Base-by-base conservation (phyloP, 2,329 filamentous ascomycete genomes). In the Fusarium falciforme region DNA sequence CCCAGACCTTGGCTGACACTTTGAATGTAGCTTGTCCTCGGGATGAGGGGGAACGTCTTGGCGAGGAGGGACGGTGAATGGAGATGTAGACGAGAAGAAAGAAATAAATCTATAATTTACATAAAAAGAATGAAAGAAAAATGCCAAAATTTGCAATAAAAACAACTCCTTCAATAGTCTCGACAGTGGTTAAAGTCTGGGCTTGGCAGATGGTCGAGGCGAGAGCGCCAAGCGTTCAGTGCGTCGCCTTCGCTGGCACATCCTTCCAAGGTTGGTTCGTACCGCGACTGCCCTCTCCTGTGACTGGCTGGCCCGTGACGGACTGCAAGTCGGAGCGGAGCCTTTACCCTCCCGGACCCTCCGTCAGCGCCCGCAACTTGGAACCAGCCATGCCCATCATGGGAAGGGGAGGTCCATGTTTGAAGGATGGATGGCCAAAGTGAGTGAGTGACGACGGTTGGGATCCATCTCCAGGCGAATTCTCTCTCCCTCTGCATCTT, bases 301-400 rank as follows among this genome's bases (percentile, higher is more conserved):
- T 10, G 25, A 52, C 44, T 52, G 44, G 44, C 44, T 52, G 44
- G 44, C 27, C n/a, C 27, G 47, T 52, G 47, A 52, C 27, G 14
- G 54, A 25, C 20, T 58, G 33, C 31, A 27, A 60, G 17, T 25
- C 20, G 59, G 59, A 73, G 60, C 73, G 71, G 71, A 61, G 71
- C 54, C 61, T 55, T 27, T 27, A 31, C 22, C 29, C 60, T 72
- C 57, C 68, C 71, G 71, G 61, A 36, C 60, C 61, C 64, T 73
- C 60, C 65, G 49, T 36, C 40, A 57, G 60, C 60, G 60, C 44
- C 60, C 60, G 54, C 31, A 44, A 35, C 31, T 16, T 35, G 27
- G 40, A 36, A 52, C 42, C 42, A 52, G 35, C 55, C 63, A 54
- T 61, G 42, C 42, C 55, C 29, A 61, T 61, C 31, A 47, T 17